A percentile compares a stretch with the other conserved stretches of the same genome.
Conservation (phyloP, 352 stramenopile genomes). For the Pythium rishiriense region DNA sequence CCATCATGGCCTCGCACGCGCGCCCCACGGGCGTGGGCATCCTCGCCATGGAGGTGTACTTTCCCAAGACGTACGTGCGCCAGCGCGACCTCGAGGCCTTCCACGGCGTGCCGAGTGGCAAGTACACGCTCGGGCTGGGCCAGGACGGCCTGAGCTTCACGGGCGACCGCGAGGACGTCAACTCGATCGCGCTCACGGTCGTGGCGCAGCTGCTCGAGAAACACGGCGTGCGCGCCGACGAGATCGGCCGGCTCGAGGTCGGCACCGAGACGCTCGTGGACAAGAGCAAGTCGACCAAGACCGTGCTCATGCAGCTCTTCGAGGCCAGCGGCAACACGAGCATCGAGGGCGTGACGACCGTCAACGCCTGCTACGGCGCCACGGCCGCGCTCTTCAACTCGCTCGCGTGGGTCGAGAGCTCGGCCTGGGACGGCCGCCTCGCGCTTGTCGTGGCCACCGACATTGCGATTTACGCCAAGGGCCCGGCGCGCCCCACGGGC, state of each 20-base stretch:
- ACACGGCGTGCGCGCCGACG: conserved; percentile 45
- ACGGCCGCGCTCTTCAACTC: conserved; percentile 97
- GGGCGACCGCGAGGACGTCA: conserved; percentile 72
- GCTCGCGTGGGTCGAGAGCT: conserved; percentile 94
- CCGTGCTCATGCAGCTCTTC: conserved; percentile 78
- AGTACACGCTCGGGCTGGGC: conserved; percentile 70
- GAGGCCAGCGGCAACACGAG: conserved; percentile 50
- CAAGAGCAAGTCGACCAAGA: conserved; percentile 88
- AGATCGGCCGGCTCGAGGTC: conserved; percentile 95
- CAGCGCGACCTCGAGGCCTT: conserved; percentile 95
- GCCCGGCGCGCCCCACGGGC: conserved; percentile 87
- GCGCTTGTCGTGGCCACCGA: conserved; percentile 96
- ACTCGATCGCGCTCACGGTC: conserved; percentile 64
- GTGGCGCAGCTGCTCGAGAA: conserved; percentile 58
- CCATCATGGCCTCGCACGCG: conserved; percentile 8
- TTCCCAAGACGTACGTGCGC: conserved; percentile 91
- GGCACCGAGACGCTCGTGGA: conserved; percentile 96
- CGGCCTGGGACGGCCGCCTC: conserved; percentile 92
- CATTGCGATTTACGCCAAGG: conserved; percentile 96
- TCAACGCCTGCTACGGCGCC: conserved; percentile 98
- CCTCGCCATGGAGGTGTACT: conserved; percentile 97
- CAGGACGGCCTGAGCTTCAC: conserved; percentile 68
- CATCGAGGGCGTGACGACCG: conserved; percentile 88
- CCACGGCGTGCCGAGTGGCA: conserved; percentile 75
- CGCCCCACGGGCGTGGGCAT: conserved; percentile 92